phyloP scores from a whole-genome alignment of 2,329 filamentous ascomycete species.

The Fusarium oligoseptatum region DNA sequence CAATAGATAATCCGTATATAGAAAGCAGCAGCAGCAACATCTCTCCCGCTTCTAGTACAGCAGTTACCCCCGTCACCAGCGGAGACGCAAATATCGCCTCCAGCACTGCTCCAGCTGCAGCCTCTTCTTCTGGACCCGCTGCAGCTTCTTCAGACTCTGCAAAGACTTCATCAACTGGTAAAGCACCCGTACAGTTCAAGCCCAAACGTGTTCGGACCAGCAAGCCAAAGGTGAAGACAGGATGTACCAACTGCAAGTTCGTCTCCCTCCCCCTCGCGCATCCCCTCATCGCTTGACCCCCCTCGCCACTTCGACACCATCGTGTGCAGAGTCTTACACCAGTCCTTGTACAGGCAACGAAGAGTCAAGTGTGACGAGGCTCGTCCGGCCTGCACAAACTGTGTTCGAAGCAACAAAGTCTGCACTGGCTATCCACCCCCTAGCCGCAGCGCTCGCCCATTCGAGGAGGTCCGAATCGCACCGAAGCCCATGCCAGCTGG shows the following conservation, averaged over 20 bases:
- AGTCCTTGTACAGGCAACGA: slow-evolving; percentile 60
- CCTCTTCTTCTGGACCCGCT: slow-evolving; percentile 6
- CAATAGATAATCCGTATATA: slow-evolving; percentile 23
- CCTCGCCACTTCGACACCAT: slow-evolving; percentile 15
- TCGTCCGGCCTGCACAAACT: slow-evolving; percentile 72
- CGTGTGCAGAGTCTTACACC: slow-evolving; percentile 37
- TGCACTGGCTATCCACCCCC: slow-evolving; percentile 75
- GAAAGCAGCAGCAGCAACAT: slow-evolving; percentile 39
- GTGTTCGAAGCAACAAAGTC: slow-evolving; percentile 67
- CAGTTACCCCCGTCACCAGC: slow-evolving; percentile 28
- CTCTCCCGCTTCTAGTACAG: slow-evolving; percentile 33
- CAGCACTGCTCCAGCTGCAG: slow-evolving; percentile 15
- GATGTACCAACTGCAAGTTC: slow-evolving; percentile 77
- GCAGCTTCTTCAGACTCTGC: slow-evolving; percentile 18
- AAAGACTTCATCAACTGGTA: slow-evolving; percentile 1
- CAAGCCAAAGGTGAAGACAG: slow-evolving; percentile 74
- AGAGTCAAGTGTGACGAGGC: slow-evolving; percentile 77
- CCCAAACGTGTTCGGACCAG: slow-evolving; percentile 64
- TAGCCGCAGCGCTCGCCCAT: slow-evolving; percentile 59
- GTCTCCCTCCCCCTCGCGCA: slow-evolving; percentile 47
- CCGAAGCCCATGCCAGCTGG: slow-evolving; percentile 58
- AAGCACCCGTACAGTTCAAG: slow-evolving; percentile 20
- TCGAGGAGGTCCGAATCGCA: slow-evolving; percentile 64
- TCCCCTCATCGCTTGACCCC: slow-evolving; percentile 6
- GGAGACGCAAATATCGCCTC: slow-evolving; percentile 5